Conservation (phyloP, 495 filamentous ascomycete species). For the Tuber calosporum region DNA sequence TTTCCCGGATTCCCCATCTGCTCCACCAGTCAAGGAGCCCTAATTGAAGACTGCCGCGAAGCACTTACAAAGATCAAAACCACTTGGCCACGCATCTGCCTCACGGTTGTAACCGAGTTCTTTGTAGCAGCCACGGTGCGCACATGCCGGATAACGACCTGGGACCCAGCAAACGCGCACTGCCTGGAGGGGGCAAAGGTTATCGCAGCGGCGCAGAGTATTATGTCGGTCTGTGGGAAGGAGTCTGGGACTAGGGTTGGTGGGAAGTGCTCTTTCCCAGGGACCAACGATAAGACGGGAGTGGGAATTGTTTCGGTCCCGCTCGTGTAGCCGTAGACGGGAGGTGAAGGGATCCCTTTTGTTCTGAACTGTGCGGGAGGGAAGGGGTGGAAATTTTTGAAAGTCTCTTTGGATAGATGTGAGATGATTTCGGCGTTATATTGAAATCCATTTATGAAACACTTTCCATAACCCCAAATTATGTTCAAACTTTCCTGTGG, state of each 20-base stretch:
- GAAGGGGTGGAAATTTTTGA: neutral
- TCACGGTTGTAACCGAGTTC: accelerated
- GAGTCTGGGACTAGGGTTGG: neutral
- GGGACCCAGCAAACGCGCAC: neutral
- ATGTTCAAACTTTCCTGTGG: neutral
- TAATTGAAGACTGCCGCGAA: neutral
- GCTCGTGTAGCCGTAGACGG: neutral
- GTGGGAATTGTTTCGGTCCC: neutral
- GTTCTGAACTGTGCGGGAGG: neutral
- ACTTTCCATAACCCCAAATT: neutral
- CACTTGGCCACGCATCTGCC: neutral
- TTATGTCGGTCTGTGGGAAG: neutral
- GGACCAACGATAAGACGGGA: neutral
- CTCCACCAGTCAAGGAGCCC: neutral
- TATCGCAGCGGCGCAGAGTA: neutral
- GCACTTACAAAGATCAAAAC: neutral
- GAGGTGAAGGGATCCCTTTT: neutral
- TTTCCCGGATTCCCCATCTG: neutral
- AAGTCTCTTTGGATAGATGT: neutral
- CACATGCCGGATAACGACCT: neutral
- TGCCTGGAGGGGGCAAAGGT: neutral
- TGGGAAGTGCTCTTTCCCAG: neutral
- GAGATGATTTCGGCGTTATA: neutral
- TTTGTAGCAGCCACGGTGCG: neutral
- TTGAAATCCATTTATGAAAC: neutral